Evolutionary conservation across 2,329 filamentous ascomycete genomes (phyloP), one percentile per base, ranked within the genome.

Genomic region (Colletotrichum aenigma): DNA sequence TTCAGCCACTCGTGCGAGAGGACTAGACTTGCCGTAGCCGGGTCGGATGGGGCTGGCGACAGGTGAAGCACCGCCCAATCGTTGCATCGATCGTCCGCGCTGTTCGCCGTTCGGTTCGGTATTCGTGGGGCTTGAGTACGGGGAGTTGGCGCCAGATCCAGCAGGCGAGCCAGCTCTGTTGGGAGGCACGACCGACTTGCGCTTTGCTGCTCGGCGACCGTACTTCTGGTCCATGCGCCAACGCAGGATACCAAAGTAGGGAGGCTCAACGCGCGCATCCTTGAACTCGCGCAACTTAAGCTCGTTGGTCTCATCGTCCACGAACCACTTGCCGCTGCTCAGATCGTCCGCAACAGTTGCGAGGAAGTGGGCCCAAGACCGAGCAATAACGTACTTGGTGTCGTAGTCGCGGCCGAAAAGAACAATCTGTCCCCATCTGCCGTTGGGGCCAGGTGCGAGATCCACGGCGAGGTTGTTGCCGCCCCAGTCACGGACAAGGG

Each of bases 391-490:
- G 82, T 98, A 99, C 87, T 99, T 99, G 85, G 95, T 98, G 83
- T 99, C 97, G 85, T 98, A 99, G 86, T 99, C 97, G 76, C 97
- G 95, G 66, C 97, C 97, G 84, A 98, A 98, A 77, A 99, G 90
- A 81, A 99, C 98, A 78, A 99, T 92, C 84, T 99, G 97, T 70
- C 97, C 97, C 96, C 97, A 99, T 83, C 93, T 94, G 52, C 97
- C 97, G 62, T 91, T 91, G 12, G 96, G 95, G 4, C 97, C 97
- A 26, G 97, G 97, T 8, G 96, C 95, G 74, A 99, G 89, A 84
- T 99, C 97, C 62, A 98, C 92, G 21, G 96, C 96, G 81, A 99
- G 89, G 87, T 98, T 97, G 91, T 99, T 99, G 85, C 97, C 97
- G 84, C 97, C 97, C 97, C 97, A 99, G 84, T 99, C 97, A 79